Evolutionary conservation across 352 stramenopile genomes (phyloP).

Genomic region (Pythium volutum): DNA sequence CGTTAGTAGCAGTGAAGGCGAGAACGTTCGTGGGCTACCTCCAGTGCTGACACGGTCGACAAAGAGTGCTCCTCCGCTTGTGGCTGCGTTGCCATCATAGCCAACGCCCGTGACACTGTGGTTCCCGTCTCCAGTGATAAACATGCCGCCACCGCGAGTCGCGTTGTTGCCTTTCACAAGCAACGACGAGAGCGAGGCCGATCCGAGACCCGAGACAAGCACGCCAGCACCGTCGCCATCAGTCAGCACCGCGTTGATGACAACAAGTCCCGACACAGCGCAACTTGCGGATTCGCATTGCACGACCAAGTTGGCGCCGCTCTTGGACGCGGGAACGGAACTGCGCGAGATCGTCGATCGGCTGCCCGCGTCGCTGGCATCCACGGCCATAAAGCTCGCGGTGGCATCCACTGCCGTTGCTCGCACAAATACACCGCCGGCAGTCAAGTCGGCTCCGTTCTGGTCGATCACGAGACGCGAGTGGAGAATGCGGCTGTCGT

Average conservation of each 20-base stretch:
- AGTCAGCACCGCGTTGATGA: neutral
- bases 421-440: slow-evolving; percentile 10
- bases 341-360: slow-evolving; percentile 13
- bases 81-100: slow-evolving; percentile 5
- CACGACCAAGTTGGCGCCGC: slow-evolving; percentile 20
- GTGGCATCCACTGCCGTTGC: neutral
- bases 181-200: neutral
- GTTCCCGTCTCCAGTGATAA: slow-evolving; percentile 14
- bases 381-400: neutral
- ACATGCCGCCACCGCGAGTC: slow-evolving; percentile 14
- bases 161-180: slow-evolving; percentile 13
- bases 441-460: slow-evolving; percentile 8
- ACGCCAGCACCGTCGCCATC: slow-evolving; percentile 18
- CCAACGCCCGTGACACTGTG: neutral
- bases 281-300: slow-evolving; percentile 4
- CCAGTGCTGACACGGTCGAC: neutral
- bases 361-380: neutral
- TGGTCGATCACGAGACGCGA: slow-evolving; percentile 8
- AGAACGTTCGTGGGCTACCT: neutral
- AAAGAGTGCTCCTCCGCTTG: slow-evolving; percentile 3
- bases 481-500: slow-evolving; percentile 12
- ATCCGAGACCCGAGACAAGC: slow-evolving; percentile 12
- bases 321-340: neutral
- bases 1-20: neutral
- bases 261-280: slow-evolving; percentile 11